phyloP scores from a whole-genome alignment of 2,329 filamentous ascomycete genomes.

The Fusarium tricinctum region DNA sequence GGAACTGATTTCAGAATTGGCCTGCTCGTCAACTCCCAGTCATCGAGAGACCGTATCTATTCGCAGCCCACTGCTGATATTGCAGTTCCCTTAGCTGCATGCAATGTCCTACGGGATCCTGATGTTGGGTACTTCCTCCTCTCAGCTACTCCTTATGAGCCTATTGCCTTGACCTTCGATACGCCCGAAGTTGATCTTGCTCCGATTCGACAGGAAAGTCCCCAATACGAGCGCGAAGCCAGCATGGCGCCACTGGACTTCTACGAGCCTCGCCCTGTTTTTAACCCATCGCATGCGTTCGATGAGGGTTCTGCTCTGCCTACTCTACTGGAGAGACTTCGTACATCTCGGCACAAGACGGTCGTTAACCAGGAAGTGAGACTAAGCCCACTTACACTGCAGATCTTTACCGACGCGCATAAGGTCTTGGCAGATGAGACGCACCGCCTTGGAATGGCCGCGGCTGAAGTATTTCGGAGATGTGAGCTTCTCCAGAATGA shows the following conservation, averaged over 20 bases:
- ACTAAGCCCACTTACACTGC: constrained; percentile 77
- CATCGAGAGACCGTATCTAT: constrained; percentile 70
- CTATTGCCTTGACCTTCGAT: constrained; percentile 72
- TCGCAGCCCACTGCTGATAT: constrained; percentile 65
- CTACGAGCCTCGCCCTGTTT: constrained; percentile 75
- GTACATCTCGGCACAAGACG: constrained; percentile 72
- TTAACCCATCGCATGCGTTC: constrained; percentile 73
- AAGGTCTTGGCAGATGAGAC: constrained; percentile 79
- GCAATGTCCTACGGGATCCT: constrained; percentile 68
- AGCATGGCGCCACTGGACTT: constrained; percentile 64
- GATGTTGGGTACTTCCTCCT: constrained; percentile 75
- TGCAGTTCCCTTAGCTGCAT: constrained; percentile 66
- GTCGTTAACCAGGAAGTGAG: constrained; percentile 76
- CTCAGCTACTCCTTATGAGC: constrained; percentile 70
- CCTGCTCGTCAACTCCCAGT: constrained; percentile 70
- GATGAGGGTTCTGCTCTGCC: constrained; percentile 70
- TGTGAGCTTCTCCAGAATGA: constrained; percentile 78
- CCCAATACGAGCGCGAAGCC: constrained; percentile 58
- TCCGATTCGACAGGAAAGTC: constrained; percentile 60
- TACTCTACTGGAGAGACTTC: constrained; percentile 67
- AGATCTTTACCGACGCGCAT: constrained; percentile 80
- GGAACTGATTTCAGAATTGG: constrained; percentile 74
- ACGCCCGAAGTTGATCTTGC: constrained; percentile 66
- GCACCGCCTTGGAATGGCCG: constrained; percentile 75
- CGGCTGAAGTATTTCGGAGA: constrained; percentile 79